Conservation (phyloP, 2,329 filamentous ascomycete genomes). For the Zasmidium citrigriseum region DNA sequence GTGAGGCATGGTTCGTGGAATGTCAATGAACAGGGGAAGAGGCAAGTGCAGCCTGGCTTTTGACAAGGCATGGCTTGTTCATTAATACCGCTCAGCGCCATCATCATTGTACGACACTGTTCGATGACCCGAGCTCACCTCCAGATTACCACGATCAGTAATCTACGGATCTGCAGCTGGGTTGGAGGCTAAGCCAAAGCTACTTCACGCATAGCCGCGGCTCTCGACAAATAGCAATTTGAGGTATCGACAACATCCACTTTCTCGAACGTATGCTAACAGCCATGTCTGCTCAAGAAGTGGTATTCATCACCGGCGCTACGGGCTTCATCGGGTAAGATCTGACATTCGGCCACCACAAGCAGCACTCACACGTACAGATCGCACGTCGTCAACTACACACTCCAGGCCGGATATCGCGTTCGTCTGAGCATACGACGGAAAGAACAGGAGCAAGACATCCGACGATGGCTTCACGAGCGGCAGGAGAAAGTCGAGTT, state of each 20-base stretch:
- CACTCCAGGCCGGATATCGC: conserved; percentile 17
- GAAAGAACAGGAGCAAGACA: conserved; percentile 4
- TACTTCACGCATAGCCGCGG: background rate
- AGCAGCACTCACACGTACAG: too few species aligned
- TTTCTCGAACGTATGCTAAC: background rate
- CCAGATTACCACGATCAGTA: background rate
- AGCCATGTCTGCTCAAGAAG: background rate
- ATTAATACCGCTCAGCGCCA: too few species aligned
- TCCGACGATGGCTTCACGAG: background rate
- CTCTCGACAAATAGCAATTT: background rate
- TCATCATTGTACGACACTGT: too few species aligned
- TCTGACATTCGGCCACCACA: too few species aligned
- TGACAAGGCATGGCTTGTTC: too few species aligned
- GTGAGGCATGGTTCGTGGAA: conserved; percentile 41
- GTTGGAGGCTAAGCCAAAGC: background rate
- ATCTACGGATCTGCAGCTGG: background rate
- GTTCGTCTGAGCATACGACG: conserved; percentile 17
- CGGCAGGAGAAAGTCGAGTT: conserved; percentile 11
- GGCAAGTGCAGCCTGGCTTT: too few species aligned
- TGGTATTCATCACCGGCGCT: conserved; percentile 25
- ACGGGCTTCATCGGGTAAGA: conserved; percentile 33
- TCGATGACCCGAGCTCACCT: too few species aligned
- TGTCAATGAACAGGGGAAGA: too few species aligned
- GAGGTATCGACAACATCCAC: background rate
- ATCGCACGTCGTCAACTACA: conserved; percentile 24